Evolutionary conservation across 164 flowering plant genomes (phyloP).

Genomic region (Platanus orientalis): DNA sequence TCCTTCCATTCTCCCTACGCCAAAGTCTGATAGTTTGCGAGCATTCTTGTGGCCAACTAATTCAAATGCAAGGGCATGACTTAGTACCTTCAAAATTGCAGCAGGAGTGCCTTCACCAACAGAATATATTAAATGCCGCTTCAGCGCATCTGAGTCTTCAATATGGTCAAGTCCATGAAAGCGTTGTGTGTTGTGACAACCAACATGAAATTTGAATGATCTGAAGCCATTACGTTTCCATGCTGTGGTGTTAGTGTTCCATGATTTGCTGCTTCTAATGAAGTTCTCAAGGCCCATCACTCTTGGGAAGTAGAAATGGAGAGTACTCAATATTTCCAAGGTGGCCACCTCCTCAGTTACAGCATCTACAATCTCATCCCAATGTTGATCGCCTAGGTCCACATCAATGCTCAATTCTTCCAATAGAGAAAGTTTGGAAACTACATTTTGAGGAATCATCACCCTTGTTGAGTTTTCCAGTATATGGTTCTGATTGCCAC

Average conservation of each 20-base stretch:
- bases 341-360: constrained; percentile 8
- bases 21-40: background rate
- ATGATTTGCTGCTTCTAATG: background rate
- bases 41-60: background rate
- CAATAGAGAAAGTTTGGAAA: constrained; percentile 5
- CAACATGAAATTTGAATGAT: constrained; percentile 11
- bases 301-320: constrained; percentile 15
- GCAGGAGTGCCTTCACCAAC: background rate
- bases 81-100: background rate
- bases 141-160: background rate
- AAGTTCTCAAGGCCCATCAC: background rate
- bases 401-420: constrained; percentile 21
- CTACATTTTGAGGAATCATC: background rate
- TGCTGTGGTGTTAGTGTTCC: too few relatives aligned
- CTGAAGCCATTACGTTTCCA: constrained; percentile 4
- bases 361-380: background rate
- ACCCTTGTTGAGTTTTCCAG: background rate
- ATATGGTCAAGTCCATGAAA: background rate
- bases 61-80: constrained; percentile 1
- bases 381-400: background rate
- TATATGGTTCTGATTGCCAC: background rate
- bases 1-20: background rate
- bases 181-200: background rate
- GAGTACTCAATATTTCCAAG: background rate
- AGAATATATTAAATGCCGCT: constrained; percentile 8